Percentiles rank a stretch among this genome's conserved stretches.
phyloP scores from a whole-genome alignment of 306 rosid species.

The Cucumis hystrix region DNA sequence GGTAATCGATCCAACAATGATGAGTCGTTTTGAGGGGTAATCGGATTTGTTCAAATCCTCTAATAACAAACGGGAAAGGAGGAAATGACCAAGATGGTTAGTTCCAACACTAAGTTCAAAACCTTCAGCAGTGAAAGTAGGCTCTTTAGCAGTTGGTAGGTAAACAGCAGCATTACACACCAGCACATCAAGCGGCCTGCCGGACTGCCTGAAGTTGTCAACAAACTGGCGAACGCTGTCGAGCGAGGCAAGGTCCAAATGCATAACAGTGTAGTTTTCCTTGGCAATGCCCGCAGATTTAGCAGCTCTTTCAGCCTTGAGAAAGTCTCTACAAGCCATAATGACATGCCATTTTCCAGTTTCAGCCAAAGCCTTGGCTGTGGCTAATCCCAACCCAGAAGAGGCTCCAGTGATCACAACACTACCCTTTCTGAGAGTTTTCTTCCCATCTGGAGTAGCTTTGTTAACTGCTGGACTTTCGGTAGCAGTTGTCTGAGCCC shows the following conservation, averaged over 20 bases:
- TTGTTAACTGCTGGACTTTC: slow-evolving; percentile 44
- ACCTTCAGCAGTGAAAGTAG: slow-evolving; percentile 84
- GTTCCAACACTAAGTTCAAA: slow-evolving; percentile 95
- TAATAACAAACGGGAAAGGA: slow-evolving; percentile 66
- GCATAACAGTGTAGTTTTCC: slow-evolving; percentile 84
- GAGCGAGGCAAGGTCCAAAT: slow-evolving; percentile 84
- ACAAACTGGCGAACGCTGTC: slow-evolving; percentile 92
- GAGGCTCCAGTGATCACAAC: slow-evolving; percentile 91
- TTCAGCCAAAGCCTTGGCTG: slow-evolving; percentile 93
- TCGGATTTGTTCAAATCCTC: slow-evolving; percentile 78
- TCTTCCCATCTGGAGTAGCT: slow-evolving; percentile 65
- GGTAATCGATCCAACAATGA: slow-evolving; percentile 94
- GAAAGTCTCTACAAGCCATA: slow-evolving; percentile 99
- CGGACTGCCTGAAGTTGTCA: slow-evolving; percentile 52
- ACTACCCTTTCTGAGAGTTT: slow-evolving; percentile 77
- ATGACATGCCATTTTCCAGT: slow-evolving; percentile 93
- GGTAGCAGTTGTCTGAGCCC: slow-evolving; percentile 59
- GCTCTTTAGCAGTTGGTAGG: slow-evolving; percentile 89
- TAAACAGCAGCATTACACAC: slow-evolving; percentile 97
- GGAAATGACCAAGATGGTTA: slow-evolving; percentile 93
- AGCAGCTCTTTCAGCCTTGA: slow-evolving; percentile 92
- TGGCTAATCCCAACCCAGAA: slow-evolving; percentile 91
- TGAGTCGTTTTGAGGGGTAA: slow-evolving; percentile 75
- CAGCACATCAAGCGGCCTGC: slow-evolving; percentile 62
- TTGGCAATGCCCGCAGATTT: slow-evolving; percentile 73